These are phyloP conservation scores for Trichophyton schoenleinii DNA, from an alignment of 2,329 filamentous ascomycete genomes.

Conservation along the genomic window DNA sequence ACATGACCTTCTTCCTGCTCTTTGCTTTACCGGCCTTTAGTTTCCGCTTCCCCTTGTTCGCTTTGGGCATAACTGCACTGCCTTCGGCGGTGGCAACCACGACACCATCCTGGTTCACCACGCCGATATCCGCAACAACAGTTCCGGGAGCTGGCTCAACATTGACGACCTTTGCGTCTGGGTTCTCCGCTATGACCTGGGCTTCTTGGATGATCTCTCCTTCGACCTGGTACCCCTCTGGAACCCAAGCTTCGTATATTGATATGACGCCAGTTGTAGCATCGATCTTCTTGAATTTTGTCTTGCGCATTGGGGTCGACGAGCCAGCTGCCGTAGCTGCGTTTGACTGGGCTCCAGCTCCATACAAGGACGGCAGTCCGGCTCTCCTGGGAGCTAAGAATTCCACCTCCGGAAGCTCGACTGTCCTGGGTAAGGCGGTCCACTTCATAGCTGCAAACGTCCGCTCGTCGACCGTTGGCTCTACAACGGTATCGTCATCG, in stretches of 20 bases:
- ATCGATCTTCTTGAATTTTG: slow-evolving; percentile 67
- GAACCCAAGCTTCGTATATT: slow-evolving; percentile 70
- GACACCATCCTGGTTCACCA: slow-evolving; percentile 50
- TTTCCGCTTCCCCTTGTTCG: slow-evolving; percentile 62
- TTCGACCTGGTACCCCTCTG: slow-evolving; percentile 65
- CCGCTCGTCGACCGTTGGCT: slow-evolving; percentile 25
- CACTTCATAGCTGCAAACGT: slow-evolving; percentile 48
- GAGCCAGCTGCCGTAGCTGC: slow-evolving; percentile 21
- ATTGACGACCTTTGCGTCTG: slow-evolving; percentile 22
- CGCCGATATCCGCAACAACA: slow-evolving; percentile 46
- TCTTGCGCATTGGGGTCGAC: slow-evolving; percentile 53
- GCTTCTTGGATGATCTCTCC: slow-evolving; percentile 60
- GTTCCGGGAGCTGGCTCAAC: slow-evolving; percentile 43
- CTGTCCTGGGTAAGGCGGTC: slow-evolving; percentile 43
- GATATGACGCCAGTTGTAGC: slow-evolving; percentile 64
- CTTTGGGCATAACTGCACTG: slow-evolving; percentile 35
- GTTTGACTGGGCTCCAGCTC: slow-evolving; percentile 16
- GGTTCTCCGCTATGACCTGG: slow-evolving; percentile 34
- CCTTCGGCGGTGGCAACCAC: slow-evolving; percentile 41
- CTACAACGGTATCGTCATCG: slow-evolving; percentile 20
- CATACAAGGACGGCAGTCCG: slow-evolving; percentile 44
- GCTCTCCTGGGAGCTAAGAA: slow-evolving; percentile 51
- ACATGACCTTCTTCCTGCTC: slow-evolving; percentile 55
- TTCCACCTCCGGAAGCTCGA: slow-evolving; percentile 47
- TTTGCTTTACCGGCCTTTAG: slow-evolving; percentile 63